phyloP scores from a whole-genome alignment of 2,329 filamentous ascomycete species.

The Cordyceps pruinosa region DNA sequence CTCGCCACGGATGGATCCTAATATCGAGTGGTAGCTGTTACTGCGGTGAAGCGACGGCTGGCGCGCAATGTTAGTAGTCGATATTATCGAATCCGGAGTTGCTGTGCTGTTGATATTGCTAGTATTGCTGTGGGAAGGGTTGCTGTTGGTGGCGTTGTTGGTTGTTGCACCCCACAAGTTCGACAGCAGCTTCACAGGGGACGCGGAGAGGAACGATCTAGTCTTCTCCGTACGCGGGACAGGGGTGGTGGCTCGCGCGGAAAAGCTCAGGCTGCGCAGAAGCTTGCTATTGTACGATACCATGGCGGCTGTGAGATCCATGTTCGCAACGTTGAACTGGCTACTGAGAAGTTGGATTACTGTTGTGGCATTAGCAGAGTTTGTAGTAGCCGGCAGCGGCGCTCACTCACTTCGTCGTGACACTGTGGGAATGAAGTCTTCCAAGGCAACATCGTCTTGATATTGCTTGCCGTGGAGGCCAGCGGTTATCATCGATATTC shows the following conservation, averaged over 20 bases:
- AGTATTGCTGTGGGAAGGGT: conserved; percentile 34
- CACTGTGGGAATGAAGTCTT: conserved; percentile 68
- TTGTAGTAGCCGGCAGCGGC: not conserved
- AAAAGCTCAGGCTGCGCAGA: conserved; percentile 60
- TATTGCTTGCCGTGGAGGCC: conserved; percentile 66
- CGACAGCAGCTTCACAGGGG: conserved; percentile 84
- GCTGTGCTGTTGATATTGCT: conserved; percentile 44
- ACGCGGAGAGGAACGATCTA: conserved; percentile 64
- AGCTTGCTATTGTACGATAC: conserved; percentile 74
- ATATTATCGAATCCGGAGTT: conserved; percentile 17
- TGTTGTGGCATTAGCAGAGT: conserved; percentile 33
- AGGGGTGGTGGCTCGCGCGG: conserved; percentile 28
- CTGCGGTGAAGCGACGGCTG: conserved; percentile 35
- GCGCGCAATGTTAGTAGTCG: conserved; percentile 31
- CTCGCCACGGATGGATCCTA: conserved; percentile 45
- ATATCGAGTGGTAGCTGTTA: conserved; percentile 47
- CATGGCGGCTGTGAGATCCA: conserved; percentile 57
- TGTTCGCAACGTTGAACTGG: conserved; percentile 62
- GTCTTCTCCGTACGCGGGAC: conserved; percentile 54
- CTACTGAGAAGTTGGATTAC: conserved; percentile 66
- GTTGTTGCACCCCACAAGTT: conserved; percentile 64
- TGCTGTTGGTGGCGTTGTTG: conserved; percentile 48
- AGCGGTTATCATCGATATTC: conserved; percentile 43
- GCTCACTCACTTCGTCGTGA: conserved; percentile 59
- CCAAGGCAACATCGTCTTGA: conserved; percentile 63